Evolutionary conservation across 257 asterid genomes (phyloP), one percentile per base, ranked within the genome.

Genomic region (Nicotiana undulata): DNA sequence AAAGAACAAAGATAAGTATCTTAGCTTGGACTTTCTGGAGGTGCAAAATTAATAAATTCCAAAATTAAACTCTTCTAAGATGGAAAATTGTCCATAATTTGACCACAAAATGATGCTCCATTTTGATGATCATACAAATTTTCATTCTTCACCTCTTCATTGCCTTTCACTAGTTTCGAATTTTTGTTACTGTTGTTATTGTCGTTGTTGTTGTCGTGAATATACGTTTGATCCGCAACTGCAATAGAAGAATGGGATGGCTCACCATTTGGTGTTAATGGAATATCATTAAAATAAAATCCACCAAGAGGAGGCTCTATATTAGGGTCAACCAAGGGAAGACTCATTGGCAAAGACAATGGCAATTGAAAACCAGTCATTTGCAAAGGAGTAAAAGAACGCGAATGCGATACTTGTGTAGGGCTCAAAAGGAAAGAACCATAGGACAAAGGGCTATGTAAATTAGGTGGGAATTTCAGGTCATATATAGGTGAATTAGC

Each of bases 401-500:
- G 52, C 6, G 88, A 53, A n/a, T 61, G 56, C 40, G 64, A 86
- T 13, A 64, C 11, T 6, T 84, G 83, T 7, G 37, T 86, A 22
- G 81, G 65, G 66, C 56, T 88, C 83, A 86, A 74, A 53, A 88
- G 20, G 55, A 75, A 81, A 13, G 89, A 34, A n/a, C 59, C 40
- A 31, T 79, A 82, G 22, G 83, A 81, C 68, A 87, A 4, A 6
- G 85, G 29, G 12, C 15, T 80, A 6, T 84, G 83, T 53, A 88
- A 67, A 9, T 90, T 79, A 18, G 55, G 9, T 59, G 94, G 90
- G 16, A 89, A 85, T 16, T 85, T 80, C 44, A 86, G 66, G 55
- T 87, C 90, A 80, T 86, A 86, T 13, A 80, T 52, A 3, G 92
- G 75, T 16, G 90, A 76, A 68, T 85, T 64, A 17, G 5, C 51